phyloP scores from a whole-genome alignment of 2,329 filamentous ascomycete species.

The Leptosphaerulina australis region DNA sequence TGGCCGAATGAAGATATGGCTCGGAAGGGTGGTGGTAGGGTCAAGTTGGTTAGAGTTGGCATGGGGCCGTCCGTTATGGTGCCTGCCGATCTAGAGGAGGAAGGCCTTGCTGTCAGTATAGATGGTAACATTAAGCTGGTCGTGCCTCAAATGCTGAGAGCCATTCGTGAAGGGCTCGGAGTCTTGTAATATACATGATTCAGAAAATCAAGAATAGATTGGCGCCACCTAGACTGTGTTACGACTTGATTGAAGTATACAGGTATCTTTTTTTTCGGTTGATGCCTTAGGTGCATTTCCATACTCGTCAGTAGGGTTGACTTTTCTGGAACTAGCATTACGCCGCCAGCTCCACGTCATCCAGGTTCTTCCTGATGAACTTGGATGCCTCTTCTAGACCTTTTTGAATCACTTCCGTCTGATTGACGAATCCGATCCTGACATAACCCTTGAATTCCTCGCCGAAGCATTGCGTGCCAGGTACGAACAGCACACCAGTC shows the following conservation, averaged over 20 bases:
- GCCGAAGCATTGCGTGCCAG: conserved; percentile 77
- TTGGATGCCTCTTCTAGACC: conserved; percentile 63
- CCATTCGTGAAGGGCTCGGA: no score
- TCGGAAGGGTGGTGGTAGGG: conserved; percentile 18
- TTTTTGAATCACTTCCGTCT: conserved; percentile 70
- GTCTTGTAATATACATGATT: no score
- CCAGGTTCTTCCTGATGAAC: conserved; percentile 63
- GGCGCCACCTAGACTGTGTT: no score
- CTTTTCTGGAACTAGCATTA: no score
- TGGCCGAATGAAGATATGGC: conserved; percentile 34
- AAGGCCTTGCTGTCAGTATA: conserved; percentile 21
- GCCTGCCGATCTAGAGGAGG: conserved; percentile 23
- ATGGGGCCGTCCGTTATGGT: conserved; percentile 20
- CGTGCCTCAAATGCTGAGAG: conserved; percentile 11
- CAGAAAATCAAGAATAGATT: no score
- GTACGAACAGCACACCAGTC: conserved; percentile 75
- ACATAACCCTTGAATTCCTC: conserved; percentile 74
- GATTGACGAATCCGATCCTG: conserved; percentile 75
- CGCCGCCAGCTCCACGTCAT: conserved; percentile 54
- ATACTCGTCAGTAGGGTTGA: no score
- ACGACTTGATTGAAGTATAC: no score
- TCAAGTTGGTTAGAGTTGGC: conserved; percentile 28
- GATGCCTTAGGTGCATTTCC: no score
- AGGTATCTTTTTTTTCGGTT: not conserved
- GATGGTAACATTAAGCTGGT: conserved; percentile 25